These are phyloP conservation scores for Periglandula ipomoeae DNA, from an alignment of 2,329 filamentous ascomycete species.

Conservation along the genomic window DNA sequence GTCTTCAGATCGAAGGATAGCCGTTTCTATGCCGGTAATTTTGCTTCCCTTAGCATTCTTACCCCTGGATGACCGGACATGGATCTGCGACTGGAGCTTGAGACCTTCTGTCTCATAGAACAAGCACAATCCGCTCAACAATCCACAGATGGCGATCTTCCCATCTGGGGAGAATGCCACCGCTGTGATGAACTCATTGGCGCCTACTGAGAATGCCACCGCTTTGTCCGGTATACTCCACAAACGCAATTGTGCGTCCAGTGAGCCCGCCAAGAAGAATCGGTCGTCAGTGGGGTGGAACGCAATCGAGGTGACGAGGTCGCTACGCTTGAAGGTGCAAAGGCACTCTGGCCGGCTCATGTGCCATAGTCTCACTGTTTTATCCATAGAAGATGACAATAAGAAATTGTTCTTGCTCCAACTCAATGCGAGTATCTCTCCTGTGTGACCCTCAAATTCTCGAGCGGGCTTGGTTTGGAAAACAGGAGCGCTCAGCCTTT, in stretches of 20 bases:
- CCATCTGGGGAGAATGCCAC: conserved; percentile 92
- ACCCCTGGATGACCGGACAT: conserved; percentile 85
- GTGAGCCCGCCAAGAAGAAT: conserved; percentile 89
- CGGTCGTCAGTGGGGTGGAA: conserved; percentile 94
- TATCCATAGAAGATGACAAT: conserved; percentile 94
- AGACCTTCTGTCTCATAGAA: conserved; percentile 92
- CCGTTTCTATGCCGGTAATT: conserved; percentile 86
- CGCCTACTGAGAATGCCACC: conserved; percentile 71
- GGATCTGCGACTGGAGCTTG: conserved; percentile 74
- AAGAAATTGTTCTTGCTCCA: conserved; percentile 99
- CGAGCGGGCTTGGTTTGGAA: conserved; percentile 70
- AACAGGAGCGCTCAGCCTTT: conserved; percentile 78
- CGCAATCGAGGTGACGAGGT: conserved; percentile 88
- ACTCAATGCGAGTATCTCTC: conserved; percentile 81
- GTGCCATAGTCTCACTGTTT: conserved; percentile 93
- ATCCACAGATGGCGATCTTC: conserved; percentile 79
- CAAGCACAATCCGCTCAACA: conserved; percentile 73
- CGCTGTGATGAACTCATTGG: conserved; percentile 85
- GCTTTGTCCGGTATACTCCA: conserved; percentile 97
- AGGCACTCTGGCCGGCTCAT: conserved; percentile 76
- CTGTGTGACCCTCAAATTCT: conserved; percentile 75
- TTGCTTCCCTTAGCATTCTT: conserved; percentile 96
- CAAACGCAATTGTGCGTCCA: conserved; percentile 78
- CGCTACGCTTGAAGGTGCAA: conserved; percentile 88
- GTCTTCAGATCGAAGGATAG: conserved; percentile 38